These are phyloP conservation scores for Cnidoscolus chayamansa DNA, from an alignment of 441 rosid genomes.

Conservation along the genomic window DNA sequence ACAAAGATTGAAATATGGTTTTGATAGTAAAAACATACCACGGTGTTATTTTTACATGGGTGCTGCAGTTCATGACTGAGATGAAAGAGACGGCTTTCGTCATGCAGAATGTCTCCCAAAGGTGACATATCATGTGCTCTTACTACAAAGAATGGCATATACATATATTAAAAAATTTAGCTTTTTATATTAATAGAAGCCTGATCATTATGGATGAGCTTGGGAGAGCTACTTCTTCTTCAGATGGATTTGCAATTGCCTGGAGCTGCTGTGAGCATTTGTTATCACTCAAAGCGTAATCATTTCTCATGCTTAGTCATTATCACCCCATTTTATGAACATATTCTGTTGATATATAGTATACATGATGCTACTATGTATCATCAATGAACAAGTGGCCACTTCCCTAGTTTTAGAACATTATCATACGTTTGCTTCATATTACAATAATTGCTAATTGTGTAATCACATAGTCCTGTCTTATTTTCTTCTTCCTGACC, in stretches of 20 bases:
- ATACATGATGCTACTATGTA: not conserved
- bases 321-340: not conserved
- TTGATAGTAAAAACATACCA: slow-evolving; percentile 4
- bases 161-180: not conserved
- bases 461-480: not conserved
- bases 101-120: slow-evolving; percentile 85
- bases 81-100: slow-evolving; percentile 97
- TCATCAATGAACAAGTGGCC: not conserved
- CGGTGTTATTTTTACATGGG: slow-evolving; percentile 16
- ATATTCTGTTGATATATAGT: not conserved
- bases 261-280: slow-evolving; percentile 98
- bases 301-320: slow-evolving; percentile 8
- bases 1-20: not conserved
- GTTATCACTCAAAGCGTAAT: slow-evolving; percentile 76
- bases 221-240: slow-evolving; percentile 97
- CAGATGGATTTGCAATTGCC: slow-evolving; percentile 90
- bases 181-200: slow-evolving; percentile 50
- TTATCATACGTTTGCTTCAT: not conserved
- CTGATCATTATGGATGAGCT: slow-evolving; percentile 94
- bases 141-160: too few species aligned
- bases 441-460: not conserved
- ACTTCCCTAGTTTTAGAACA: not conserved
- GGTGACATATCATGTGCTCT: slow-evolving; percentile 38
- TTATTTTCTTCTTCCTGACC: not conserved
- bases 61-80: slow-evolving; percentile 95